Percentiles rank a stretch among this genome's conserved stretches.
These are phyloP conservation scores for Penicillium fuscoglaucum DNA, from an alignment of 2,329 filamentous ascomycete genomes.

Conservation along the genomic window DNA sequence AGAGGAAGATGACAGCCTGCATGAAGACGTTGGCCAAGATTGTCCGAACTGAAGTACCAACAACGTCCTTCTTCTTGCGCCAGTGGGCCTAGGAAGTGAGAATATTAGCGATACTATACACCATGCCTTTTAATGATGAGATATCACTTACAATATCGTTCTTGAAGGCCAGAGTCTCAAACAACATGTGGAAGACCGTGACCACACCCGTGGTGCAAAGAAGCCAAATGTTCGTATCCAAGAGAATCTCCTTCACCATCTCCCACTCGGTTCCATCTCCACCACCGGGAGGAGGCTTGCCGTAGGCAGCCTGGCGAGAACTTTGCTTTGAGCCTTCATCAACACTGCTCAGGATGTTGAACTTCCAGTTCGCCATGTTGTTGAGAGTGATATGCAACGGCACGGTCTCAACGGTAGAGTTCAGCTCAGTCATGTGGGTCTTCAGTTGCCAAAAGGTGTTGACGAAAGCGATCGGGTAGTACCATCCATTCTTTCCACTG, in stretches of 20 bases:
- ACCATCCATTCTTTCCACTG: conserved; percentile 87
- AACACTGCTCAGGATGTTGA: conserved; percentile 77
- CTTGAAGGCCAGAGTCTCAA: conserved; percentile 95
- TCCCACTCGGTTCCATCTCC: conserved; percentile 94
- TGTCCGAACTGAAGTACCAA: conserved; percentile 92
- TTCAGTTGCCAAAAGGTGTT: conserved; percentile 98
- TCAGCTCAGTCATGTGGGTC: conserved; percentile 86
- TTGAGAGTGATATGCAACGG: conserved; percentile 81
- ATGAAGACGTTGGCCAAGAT: conserved; percentile 98
- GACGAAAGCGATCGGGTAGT: conserved; percentile 83
- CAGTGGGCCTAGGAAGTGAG: conserved; percentile 65
- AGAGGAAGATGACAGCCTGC: conserved; percentile 93
- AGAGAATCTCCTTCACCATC: conserved; percentile 91
- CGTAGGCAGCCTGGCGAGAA: conserved; percentile 73
- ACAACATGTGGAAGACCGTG: conserved; percentile 86
- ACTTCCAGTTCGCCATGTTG: conserved; percentile 86
- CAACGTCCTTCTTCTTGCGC: conserved; percentile 99
- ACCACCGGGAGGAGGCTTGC: conserved; percentile 68
- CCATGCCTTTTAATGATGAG: neutral
- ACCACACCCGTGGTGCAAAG: conserved; percentile 81
- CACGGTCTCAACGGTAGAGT: conserved; percentile 79
- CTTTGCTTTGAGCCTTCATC: conserved; percentile 86
- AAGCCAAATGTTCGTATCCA: conserved; percentile 92
- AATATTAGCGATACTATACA: conserved; percentile 16
- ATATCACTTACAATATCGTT: conserved; percentile 71